phyloP scores from a whole-genome alignment of 371 early-diverging fungal species.

The Mortierella sp. region DNA sequence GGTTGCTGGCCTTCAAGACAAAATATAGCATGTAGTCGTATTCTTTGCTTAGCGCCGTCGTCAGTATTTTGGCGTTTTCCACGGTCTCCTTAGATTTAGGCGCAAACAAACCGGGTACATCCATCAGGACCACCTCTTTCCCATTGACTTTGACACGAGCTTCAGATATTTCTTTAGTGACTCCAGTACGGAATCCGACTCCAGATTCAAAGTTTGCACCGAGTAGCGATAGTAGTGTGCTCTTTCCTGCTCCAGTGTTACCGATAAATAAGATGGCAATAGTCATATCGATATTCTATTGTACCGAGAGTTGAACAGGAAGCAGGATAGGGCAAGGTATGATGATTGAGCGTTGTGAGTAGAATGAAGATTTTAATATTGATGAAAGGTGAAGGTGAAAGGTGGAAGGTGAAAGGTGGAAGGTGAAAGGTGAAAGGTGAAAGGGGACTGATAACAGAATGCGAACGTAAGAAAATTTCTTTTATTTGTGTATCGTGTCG shows the following conservation, averaged over 20 bases:
- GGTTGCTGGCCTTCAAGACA: neutral
- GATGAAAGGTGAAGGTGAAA: too few relatives aligned
- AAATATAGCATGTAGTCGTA: neutral
- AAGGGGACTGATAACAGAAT: too few relatives aligned
- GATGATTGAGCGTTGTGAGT: too few relatives aligned
- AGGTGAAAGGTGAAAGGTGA: too few relatives aligned
- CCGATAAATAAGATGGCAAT: slow-evolving; percentile 17
- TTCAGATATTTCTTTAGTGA: slow-evolving; percentile 4
- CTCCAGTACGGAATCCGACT: neutral
- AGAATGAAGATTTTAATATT: too few relatives aligned
- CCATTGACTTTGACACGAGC: neutral
- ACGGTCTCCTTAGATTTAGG: neutral
- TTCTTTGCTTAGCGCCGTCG: neutral
- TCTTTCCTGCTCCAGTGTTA: slow-evolving; percentile 13
- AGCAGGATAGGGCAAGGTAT: too few relatives aligned
- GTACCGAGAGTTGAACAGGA: neutral
- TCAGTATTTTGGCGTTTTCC: neutral
- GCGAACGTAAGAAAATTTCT: too few relatives aligned
- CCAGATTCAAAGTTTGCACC: slow-evolving; percentile 16
- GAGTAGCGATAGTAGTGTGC: neutral
- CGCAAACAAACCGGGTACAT: slow-evolving; percentile 15
- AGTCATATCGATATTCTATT: neutral
- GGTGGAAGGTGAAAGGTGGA: too few relatives aligned
- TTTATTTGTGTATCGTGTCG: too few relatives aligned
- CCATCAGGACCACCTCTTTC: neutral